These are phyloP conservation scores for Phytopythium sindhum DNA, from an alignment of 352 stramenopile species.

Conservation along the genomic window DNA sequence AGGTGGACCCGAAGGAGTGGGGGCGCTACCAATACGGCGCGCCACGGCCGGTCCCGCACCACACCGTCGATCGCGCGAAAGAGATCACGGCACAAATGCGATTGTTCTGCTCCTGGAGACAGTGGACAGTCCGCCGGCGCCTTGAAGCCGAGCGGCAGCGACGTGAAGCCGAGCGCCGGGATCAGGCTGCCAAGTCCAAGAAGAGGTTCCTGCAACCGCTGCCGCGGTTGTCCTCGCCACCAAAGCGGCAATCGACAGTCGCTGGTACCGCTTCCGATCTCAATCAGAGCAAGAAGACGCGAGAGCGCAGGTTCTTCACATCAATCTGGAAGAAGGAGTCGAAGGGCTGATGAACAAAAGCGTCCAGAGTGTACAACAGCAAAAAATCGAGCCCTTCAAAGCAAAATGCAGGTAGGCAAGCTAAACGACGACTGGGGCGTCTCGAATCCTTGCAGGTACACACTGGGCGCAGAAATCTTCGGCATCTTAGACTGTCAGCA, in stretches of 20 bases:
- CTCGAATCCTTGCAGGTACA: neutral
- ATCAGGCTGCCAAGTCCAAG: constrained; percentile 14
- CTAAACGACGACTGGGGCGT: neutral
- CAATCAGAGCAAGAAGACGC: neutral
- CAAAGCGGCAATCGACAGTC: neutral
- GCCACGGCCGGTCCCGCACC: constrained; percentile 34
- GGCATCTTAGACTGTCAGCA: neutral
- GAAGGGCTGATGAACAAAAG: neutral
- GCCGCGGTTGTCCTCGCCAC: neutral
- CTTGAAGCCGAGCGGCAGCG: constrained; percentile 28
- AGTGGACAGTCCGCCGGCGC: constrained; percentile 34
- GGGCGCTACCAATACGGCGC: constrained; percentile 46
- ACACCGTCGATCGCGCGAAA: constrained; percentile 44
- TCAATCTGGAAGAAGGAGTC: neutral
- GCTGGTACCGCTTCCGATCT: neutral
- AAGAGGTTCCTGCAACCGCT: constrained; percentile 1
- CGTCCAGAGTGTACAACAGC: neutral
- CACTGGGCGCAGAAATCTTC: neutral
- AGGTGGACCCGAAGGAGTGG: constrained; percentile 65
- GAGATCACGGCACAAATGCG: constrained; percentile 51
- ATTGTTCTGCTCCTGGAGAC: constrained; percentile 54
- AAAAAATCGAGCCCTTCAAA: neutral
- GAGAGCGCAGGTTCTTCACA: neutral
- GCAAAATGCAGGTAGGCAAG: neutral
- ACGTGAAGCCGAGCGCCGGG: constrained; percentile 12